Evolutionary conservation across 2,329 filamentous ascomycete genomes (phyloP).

Genomic region (Tolypocladium pustulatum): DNA sequence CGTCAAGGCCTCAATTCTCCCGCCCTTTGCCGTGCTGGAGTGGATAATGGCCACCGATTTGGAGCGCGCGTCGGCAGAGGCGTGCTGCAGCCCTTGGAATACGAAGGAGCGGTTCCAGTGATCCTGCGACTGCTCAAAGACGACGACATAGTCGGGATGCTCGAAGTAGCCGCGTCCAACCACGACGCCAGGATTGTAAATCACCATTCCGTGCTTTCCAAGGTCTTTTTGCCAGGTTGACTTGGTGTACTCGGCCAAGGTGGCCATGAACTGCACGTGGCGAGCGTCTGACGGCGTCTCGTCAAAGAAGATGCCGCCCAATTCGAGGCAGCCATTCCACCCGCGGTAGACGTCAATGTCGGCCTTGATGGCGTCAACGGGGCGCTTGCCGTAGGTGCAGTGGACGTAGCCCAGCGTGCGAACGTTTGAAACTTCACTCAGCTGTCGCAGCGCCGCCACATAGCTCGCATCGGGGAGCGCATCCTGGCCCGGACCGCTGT

Average conservation of each 20-base stretch:
- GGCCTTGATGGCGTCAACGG: constrained; percentile 9
- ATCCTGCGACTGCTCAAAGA: constrained; percentile 25
- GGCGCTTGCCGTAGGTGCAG: constrained; percentile 17
- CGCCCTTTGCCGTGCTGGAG: neutral
- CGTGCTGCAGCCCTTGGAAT: neutral
- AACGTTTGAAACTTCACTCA: constrained; percentile 14
- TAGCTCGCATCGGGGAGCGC: constrained; percentile 18
- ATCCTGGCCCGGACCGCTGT: constrained; percentile 17
- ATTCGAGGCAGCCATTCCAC: constrained; percentile 28
- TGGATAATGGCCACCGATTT: constrained; percentile 10
- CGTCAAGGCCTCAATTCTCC: neutral
- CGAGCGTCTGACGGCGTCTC: constrained; percentile 25
- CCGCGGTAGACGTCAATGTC: constrained; percentile 34
- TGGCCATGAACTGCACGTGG: constrained; percentile 12
- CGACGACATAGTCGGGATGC: constrained; percentile 30
- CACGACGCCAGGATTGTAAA: constrained; percentile 34
- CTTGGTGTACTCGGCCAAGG: constrained; percentile 13
- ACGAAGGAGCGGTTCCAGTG: constrained; percentile 6
- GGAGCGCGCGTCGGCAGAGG: neutral
- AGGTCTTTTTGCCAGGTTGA: constrained; percentile 5
- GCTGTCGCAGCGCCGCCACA: constrained; percentile 10
- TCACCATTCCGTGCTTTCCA: constrained; percentile 11
- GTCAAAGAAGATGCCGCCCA: constrained; percentile 38
- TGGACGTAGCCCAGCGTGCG: constrained; percentile 19
- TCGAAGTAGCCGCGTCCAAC: constrained; percentile 27